phyloP scores from a whole-genome alignment of 352 stramenopile genomes.

The Phytophthora pinifolia region DNA sequence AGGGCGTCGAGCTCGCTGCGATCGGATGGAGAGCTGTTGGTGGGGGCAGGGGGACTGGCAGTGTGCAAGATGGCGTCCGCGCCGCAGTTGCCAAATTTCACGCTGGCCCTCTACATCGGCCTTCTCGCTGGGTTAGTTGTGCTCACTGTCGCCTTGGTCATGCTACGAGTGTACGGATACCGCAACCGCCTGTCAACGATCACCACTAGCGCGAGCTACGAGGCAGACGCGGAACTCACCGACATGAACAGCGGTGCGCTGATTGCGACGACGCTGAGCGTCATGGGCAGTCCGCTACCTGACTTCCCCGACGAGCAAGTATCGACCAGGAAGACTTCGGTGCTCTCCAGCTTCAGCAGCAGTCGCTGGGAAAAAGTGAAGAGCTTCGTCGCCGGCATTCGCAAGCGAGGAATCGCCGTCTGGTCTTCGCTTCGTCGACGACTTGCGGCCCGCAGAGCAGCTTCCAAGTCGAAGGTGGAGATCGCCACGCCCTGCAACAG shows the following conservation, averaged over 20 bases:
- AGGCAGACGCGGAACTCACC: constrained; percentile 8
- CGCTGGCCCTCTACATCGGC: constrained; percentile 25
- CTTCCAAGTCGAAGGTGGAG: constrained; percentile 18
- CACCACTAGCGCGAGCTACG: constrained; percentile 13
- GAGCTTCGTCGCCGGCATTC: constrained; percentile 13
- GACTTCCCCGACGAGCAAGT: constrained; percentile 6
- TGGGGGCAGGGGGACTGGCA: constrained; percentile 7
- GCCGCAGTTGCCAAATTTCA: constrained; percentile 27
- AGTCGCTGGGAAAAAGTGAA: constrained; percentile 17
- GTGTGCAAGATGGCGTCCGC: constrained; percentile 24
- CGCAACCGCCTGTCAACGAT: constrained; percentile 22
- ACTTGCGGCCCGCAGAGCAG: background rate
- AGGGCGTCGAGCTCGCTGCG: background rate
- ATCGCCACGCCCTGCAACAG: constrained; percentile 18
- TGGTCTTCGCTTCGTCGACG: constrained; percentile 14
- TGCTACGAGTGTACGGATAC: constrained; percentile 24
- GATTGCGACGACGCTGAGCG: constrained; percentile 29
- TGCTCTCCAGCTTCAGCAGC: constrained; percentile 8
- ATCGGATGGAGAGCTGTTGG: constrained; percentile 4
- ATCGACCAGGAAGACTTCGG: constrained; percentile 13
- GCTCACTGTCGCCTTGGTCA: constrained; percentile 15
- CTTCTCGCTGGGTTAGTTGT: constrained; percentile 19
- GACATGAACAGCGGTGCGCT: constrained; percentile 10
- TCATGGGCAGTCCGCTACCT: constrained; percentile 18
- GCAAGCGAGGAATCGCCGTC: background rate